Conservation (phyloP, 345 rosid species). For the Citrus unshiu region DNA sequence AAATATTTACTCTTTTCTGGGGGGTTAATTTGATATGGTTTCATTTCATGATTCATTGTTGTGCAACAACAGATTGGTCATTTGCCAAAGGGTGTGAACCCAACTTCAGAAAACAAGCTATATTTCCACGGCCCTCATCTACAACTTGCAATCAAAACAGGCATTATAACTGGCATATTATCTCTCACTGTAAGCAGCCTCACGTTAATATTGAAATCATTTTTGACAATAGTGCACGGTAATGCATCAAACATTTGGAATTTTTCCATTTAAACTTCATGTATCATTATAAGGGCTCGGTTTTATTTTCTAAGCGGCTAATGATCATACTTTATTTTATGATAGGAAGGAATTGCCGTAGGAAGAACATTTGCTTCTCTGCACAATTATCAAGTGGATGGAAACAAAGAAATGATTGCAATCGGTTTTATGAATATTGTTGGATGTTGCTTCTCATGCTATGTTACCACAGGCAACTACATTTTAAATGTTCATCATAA, state of each 20-base stretch:
- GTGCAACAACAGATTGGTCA: constrained; percentile 69
- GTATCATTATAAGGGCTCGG: background rate
- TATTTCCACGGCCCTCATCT: constrained; percentile 52
- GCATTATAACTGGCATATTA: constrained; percentile 75
- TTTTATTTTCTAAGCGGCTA: background rate
- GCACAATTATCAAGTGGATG: constrained; percentile 39
- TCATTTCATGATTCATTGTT: background rate
- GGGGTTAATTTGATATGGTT: background rate
- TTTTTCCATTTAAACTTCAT: background rate
- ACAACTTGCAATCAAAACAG: constrained; percentile 70
- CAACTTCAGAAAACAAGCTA: constrained; percentile 75
- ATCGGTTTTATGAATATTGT: constrained; percentile 41
- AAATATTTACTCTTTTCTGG: no score
- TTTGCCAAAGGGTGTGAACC: constrained; percentile 89
- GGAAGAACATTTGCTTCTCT: constrained; percentile 45
- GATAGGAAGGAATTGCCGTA: constrained; percentile 43
- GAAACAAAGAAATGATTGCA: constrained; percentile 55
- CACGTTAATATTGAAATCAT: background rate
- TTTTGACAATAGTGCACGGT: background rate
- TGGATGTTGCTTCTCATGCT: constrained; percentile 45
- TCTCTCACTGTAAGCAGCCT: constrained; percentile 70
- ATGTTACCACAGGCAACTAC: constrained; percentile 30
- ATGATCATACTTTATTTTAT: background rate
- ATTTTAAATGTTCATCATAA: background rate
- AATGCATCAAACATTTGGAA: background rate